Evolutionary conservation across 768 basidiomycete species (phyloP), one percentile per base, ranked within the genome.

Genomic region (Leccinum olivaceopallidum): DNA sequence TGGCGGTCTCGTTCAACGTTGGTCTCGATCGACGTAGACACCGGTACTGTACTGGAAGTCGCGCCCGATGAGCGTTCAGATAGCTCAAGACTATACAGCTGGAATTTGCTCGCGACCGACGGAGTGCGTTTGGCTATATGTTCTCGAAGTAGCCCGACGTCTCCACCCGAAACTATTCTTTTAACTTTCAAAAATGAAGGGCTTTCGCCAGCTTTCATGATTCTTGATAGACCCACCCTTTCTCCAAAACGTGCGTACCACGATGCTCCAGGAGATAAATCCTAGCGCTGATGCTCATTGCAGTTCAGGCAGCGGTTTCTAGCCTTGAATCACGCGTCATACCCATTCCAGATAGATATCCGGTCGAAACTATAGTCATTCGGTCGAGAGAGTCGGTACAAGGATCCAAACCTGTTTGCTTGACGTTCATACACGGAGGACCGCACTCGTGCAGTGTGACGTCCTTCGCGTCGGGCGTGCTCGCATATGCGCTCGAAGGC

Each of bases 341-440:
- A 51, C 74, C 78, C 0, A 79, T 89, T 42, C 84, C 85, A 9
- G 73, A 71, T 8, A 79, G 80, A 42, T 71, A 71, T 39, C 82
- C 81, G 3, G 77, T 81, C 1, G 85, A 89, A 70, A 82, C 83
- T 0, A 81, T 89, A 13, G 69, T 89, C 12, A 71, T 88, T 22
- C 75, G 75, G 48, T 71, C 75, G 0, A 67, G 67, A 8, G 62
- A 62, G 44, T 56, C 42, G 8, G 67, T 53, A 5, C 26, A 60
- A n/a, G 69, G 60, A 16, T 56, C 24, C 4, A 69, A 69, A 20
- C 76, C 76, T 2, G 79, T 81, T n/a, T 87, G 79, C 56, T 73
- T 90, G 52, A 81, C 81, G 0, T 68, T 76, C 14, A 80, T 81
- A 7, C 89, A 89, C 59, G 88, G 88, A 8, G 88, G 88, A 3